These are phyloP conservation scores for Chalciporus chontae DNA, from an alignment of 768 basidiomycete species.

Conservation along the genomic window DNA sequence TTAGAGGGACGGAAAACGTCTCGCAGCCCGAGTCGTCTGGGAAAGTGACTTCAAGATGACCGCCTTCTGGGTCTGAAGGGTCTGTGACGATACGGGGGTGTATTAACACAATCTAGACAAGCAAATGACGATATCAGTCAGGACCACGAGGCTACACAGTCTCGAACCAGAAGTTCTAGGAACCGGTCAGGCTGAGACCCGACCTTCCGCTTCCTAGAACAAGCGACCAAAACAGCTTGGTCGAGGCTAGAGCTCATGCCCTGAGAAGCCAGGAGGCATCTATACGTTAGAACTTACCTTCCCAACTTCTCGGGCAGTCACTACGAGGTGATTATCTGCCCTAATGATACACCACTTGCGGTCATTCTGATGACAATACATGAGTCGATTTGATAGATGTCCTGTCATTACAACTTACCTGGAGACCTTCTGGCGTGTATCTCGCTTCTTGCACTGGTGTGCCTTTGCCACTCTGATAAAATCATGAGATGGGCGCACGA, in stretches of 20 bases:
- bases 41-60: constrained; percentile 53
- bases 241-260: no score
- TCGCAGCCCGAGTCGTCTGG: constrained; percentile 57
- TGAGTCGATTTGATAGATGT: background rate
- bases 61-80: constrained; percentile 41
- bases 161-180: no score
- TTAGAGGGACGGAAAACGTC: constrained; percentile 56
- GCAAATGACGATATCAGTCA: background rate
- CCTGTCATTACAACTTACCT: constrained; percentile 40
- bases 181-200: no score
- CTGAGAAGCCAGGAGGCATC: background rate
- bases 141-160: background rate
- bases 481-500: background rate
- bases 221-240: no score
- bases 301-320: constrained; percentile 65
- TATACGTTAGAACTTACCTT: constrained; percentile 40
- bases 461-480: constrained; percentile 68
- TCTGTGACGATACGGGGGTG: constrained; percentile 51
- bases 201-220: no score
- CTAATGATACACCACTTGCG: constrained; percentile 70
- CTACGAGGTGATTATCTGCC: constrained; percentile 44
- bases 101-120: constrained; percentile 62
- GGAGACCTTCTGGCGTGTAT: constrained; percentile 61
- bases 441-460: constrained; percentile 52
- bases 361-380: constrained; percentile 51